Base-by-base conservation (phyloP, 176 grass and related monocot species). In the Triticum turgidum region DNA sequence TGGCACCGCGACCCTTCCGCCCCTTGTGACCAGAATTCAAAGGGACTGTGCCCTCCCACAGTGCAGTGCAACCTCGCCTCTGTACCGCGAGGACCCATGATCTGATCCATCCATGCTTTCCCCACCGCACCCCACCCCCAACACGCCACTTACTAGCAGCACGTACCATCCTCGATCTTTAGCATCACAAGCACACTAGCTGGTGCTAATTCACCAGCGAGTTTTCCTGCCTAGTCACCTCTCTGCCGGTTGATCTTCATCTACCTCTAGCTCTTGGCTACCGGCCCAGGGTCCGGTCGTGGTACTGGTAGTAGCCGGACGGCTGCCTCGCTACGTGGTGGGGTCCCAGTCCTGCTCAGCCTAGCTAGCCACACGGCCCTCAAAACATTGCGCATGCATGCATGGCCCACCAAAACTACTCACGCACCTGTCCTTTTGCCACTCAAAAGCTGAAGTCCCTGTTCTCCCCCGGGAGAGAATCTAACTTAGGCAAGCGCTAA, bases 1-100 rank as follows among this genome's bases (percentile, higher is more conserved):
- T 91, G 85, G 85, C 85, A 91, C 81, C 80, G 73, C 84, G 77
- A 75, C 85, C 69, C 29, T 74, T 42, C 65, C 78, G 45, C 69
- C 81, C 29, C 85, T 81, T 25, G 90, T 91, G 90, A 88, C 90
- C 90, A 82, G 86, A 91, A 91, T 91, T 91, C 86, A 91, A 91
- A 88, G 86, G 81, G 13, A 88, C 90, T 91, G 90, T 91, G 79
- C 52, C 69, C 62, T 82, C 29, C 52, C 58, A 91, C 82, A 88
- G 86, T 91, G 78, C 81, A 56, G 76, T 80, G 82, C 49, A 85
- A 88, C 86, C 85, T 87, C 76, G 67, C 52, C 75, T 82, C 70
- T 85, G 89, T 82, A 71, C 81, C 69, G 14, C 65, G 39, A 78
- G 86, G 86, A 82, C 86, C 90, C 86, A 91, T 77, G 27, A 29